These are phyloP conservation scores for Nyssa sinensis DNA, from an alignment of 148 eudicot species.

Conservation along the genomic window DNA sequence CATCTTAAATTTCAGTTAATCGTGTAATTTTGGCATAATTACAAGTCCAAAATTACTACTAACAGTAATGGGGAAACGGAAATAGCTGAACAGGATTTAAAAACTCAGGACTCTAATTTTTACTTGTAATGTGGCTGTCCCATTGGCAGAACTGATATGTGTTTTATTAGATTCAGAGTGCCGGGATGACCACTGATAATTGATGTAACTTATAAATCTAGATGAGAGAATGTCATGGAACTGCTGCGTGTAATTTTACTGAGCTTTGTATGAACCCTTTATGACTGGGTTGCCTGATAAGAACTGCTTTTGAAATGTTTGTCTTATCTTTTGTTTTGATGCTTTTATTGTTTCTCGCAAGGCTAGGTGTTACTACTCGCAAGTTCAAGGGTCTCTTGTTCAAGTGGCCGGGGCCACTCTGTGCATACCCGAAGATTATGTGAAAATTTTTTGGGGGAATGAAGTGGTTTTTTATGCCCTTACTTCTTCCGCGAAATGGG, in stretches of 20 bases:
- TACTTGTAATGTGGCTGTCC: conserved; percentile 27
- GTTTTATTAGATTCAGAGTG: conserved; percentile 47
- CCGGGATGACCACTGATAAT: conserved; percentile 13
- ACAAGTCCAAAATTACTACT: conserved; percentile 60
- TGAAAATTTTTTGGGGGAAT: no score
- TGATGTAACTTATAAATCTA: conserved; percentile 18
- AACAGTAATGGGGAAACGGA: conserved; percentile 31
- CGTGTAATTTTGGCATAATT: conserved; percentile 64
- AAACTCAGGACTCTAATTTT: conserved; percentile 15
- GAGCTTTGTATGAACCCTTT: conserved; percentile 2
- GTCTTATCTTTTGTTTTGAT: not conserved
- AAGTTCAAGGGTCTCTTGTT: no score
- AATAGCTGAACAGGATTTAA: conserved; percentile 21
- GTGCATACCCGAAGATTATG: no score
- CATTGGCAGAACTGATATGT: conserved; percentile 59
- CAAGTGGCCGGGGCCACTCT: no score
- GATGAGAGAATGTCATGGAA: not conserved
- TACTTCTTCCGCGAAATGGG: no score
- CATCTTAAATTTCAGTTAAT: conserved; percentile 20
- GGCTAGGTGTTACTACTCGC: not conserved
- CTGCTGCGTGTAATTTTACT: conserved; percentile 1
- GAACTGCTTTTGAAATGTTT: not conserved
- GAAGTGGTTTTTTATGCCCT: no score
- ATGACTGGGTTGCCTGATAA: no score
- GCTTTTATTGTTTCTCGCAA: not conserved